Conservation (phyloP, 192 early-diverging fungal genomes). For the Anaeromyces robustus region DNA sequence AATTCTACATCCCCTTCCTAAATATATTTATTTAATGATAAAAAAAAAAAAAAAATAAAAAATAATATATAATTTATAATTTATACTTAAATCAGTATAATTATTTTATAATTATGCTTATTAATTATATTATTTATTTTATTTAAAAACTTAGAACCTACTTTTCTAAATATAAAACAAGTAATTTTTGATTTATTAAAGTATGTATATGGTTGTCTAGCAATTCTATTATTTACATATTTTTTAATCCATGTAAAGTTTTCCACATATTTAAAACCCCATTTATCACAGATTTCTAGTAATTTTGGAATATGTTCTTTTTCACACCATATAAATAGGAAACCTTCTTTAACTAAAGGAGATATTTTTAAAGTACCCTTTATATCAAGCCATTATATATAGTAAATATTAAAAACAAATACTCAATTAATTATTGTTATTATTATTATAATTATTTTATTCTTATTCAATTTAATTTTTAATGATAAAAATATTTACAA, state of each 20-base stretch:
- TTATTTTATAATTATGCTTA: no score
- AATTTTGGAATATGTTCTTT: conserved; percentile 80
- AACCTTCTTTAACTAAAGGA: conserved; percentile 56
- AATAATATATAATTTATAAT: background rate
- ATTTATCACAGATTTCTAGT: conserved; percentile 48
- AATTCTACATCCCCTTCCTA: conserved; percentile 77
- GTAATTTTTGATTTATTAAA: conserved; percentile 80
- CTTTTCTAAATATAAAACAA: conserved; percentile 74
- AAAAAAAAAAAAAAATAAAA: conserved; percentile 1
- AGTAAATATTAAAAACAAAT: no score
- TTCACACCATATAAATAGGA: conserved; percentile 88
- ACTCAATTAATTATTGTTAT: no score
- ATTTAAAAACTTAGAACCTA: no score
- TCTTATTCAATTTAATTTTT: no score
- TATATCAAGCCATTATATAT: no score
- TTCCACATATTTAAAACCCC: conserved; percentile 88
- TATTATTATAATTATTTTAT: no score
- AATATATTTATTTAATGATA: background rate
- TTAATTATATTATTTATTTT: no score
- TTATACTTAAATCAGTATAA: no score
- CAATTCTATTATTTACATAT: conserved; percentile 66
- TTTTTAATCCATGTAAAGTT: conserved; percentile 95
- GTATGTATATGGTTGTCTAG: conserved; percentile 42
- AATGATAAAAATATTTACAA: conserved; percentile 17
- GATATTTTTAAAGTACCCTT: conserved; percentile 29